Evolutionary conservation across 305 asterid genomes (phyloP), one percentile per base, ranked within the genome.

Genomic region (Ajuga reptans): DNA sequence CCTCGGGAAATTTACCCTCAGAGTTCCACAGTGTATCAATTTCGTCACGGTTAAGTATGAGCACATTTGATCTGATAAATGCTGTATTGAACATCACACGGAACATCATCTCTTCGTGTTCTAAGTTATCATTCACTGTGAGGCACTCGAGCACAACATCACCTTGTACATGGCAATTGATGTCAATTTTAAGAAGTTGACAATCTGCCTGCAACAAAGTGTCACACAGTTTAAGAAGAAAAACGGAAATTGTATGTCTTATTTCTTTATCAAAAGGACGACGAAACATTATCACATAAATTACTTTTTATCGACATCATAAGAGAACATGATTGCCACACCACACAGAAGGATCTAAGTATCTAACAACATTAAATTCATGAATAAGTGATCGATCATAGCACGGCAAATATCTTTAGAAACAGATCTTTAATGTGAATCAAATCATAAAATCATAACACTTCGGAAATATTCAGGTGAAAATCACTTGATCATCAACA

Each of bases 121-220:
- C 80, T 42, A 76, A 51, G 59, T 57, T 77, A 31, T 81, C 76
- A 49, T 79, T 84, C 80, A 85, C 58, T 27, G 78, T 81, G 54
- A 83, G 77, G 63, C 93, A 90, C 79, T 86, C 95, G 11, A 90
- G 79, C 81, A 89, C 87, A 11, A 87, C 90, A 59, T 87, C 95
- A 65, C 95, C 95, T 79, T 75, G 87, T 72, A 86, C 84, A 74
- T 82, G 87, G 67, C 89, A 87, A 73, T 81, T 82, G 83, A 87
- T 75, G 45, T 86, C 89, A 72, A 86, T 81, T 79, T 83, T 86
- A 29, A 75, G 85, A 54, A 76, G 77, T 72, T 80, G 87, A 77
- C 79, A 83, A 71, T 81, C 86, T 78, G 78, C 89, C 96, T 89
- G 89, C 68, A 83, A 81, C 29, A 66, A 41, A 73, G 74, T 47